These are phyloP conservation scores for Pichia scutulata DNA, from an alignment of 805 yeast genomes.

Conservation along the genomic window DNA sequence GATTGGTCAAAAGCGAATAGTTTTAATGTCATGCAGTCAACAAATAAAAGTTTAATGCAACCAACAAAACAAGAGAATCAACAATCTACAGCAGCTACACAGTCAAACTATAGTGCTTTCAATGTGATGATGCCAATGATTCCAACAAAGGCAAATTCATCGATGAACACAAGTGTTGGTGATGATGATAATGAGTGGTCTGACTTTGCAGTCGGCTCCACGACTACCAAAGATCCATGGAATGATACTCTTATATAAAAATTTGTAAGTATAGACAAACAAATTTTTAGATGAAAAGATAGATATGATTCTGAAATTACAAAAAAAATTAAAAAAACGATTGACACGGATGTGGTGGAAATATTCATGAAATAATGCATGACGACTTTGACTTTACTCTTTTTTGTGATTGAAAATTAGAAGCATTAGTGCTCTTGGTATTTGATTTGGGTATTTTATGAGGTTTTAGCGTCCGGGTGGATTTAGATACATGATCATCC, in stretches of 20 bases:
- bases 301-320: too few relatives aligned
- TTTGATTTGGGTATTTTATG: background rate
- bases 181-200: conserved; percentile 12
- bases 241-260: conserved; percentile 9
- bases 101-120: background rate
- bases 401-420: too few relatives aligned
- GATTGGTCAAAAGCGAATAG: conserved; percentile 7
- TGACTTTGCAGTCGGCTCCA: conserved; percentile 8
- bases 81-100: background rate
- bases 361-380: background rate
- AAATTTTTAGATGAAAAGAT: background rate
- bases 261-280: background rate
- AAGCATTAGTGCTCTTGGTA: too few relatives aligned
- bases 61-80: background rate
- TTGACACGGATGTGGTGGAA: background rate
- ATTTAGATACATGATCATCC: background rate
- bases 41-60: background rate
- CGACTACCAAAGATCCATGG: conserved; percentile 8
- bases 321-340: too few relatives aligned
- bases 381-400: background rate
- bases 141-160: background rate
- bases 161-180: background rate
- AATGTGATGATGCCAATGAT: background rate
- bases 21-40: conserved; percentile 9
- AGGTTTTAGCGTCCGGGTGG: background rate